phyloP scores from a whole-genome alignment of 2,329 filamentous ascomycete species.

The Arthrobotrys sphaeroides region DNA sequence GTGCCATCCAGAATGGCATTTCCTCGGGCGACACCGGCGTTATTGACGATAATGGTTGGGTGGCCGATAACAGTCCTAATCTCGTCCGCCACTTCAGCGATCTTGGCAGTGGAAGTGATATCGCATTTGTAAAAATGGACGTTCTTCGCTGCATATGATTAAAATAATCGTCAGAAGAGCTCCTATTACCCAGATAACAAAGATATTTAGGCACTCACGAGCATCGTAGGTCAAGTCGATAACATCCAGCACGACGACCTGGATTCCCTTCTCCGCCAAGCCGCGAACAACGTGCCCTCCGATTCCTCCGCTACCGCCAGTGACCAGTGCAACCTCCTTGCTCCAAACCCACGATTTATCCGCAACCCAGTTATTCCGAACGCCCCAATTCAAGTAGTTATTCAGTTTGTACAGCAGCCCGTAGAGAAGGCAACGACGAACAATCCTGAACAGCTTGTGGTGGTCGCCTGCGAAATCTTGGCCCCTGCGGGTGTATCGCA shows the following conservation, averaged over 20 bases:
- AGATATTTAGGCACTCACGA: slow-evolving; percentile 61
- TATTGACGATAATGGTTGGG: slow-evolving; percentile 77
- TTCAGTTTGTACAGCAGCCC: slow-evolving; percentile 66
- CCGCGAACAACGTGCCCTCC: slow-evolving; percentile 72
- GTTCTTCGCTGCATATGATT: slow-evolving; percentile 64
- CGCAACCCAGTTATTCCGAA: slow-evolving; percentile 65
- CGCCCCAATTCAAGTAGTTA: slow-evolving; percentile 66
- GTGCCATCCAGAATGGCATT: slow-evolving; percentile 70
- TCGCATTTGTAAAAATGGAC: slow-evolving; percentile 77
- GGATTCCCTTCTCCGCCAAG: slow-evolving; percentile 72
- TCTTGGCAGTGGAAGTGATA: slow-evolving; percentile 67
- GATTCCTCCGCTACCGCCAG: slow-evolving; percentile 78
- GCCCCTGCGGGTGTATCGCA: slow-evolving; percentile 72
- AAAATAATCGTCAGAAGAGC: too few relatives aligned
- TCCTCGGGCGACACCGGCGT: slow-evolving; percentile 72
- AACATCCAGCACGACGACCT: slow-evolving; percentile 77
- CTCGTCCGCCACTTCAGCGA: slow-evolving; percentile 66
- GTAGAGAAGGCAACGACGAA: slow-evolving; percentile 68
- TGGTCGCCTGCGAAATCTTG: slow-evolving; percentile 67
- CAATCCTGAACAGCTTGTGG: slow-evolving; percentile 65
- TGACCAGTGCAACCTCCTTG: slow-evolving; percentile 76
- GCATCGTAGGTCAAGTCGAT: slow-evolving; percentile 69
- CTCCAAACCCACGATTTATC: slow-evolving; percentile 71
- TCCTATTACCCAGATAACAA: too few relatives aligned
- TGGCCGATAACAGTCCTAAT: slow-evolving; percentile 70